Evolutionary conservation across 306 rosid genomes (phyloP).

Genomic region (Sophora flavescens): DNA sequence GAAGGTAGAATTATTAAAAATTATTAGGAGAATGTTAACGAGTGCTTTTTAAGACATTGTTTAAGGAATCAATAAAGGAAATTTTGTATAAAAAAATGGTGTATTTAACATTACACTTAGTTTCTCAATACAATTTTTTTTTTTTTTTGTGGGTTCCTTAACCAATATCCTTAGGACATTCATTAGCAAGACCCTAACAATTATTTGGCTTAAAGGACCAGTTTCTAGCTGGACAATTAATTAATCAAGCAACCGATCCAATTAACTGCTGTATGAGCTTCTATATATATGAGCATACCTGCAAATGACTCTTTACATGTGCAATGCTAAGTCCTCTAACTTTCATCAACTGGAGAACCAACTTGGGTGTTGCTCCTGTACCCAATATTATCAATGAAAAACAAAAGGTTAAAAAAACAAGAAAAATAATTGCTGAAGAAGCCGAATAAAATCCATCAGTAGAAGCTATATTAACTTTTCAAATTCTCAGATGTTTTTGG

Average conservation of each 20-base stretch:
- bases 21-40: too few relatives aligned
- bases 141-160: too few relatives aligned
- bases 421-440: not conserved
- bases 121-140: too few relatives aligned
- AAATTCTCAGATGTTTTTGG: too few relatives aligned
- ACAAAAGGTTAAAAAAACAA: not conserved
- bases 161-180: too few relatives aligned
- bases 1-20: not conserved
- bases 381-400: not conserved
- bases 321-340: slow-evolving; percentile 92
- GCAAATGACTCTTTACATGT: slow-evolving; percentile 96
- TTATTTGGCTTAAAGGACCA: not conserved
- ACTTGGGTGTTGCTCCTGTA: slow-evolving; percentile 98
- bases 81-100: too few relatives aligned
- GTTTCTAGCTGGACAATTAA: not conserved
- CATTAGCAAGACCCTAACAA: too few relatives aligned
- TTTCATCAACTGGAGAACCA: slow-evolving; percentile 86
- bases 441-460: not conserved
- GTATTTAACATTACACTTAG: too few relatives aligned
- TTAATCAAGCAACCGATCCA: not conserved
- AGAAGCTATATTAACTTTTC: too few relatives aligned
- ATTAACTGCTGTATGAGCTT: not conserved
- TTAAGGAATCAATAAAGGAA: too few relatives aligned
- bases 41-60: too few relatives aligned
- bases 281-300: slow-evolving; percentile 50